A percentile compares a stretch with the other conserved stretches of the same genome.
Conservation (phyloP, 2,329 filamentous ascomycete genomes). For the Paraphoma chrysanthemicola region DNA sequence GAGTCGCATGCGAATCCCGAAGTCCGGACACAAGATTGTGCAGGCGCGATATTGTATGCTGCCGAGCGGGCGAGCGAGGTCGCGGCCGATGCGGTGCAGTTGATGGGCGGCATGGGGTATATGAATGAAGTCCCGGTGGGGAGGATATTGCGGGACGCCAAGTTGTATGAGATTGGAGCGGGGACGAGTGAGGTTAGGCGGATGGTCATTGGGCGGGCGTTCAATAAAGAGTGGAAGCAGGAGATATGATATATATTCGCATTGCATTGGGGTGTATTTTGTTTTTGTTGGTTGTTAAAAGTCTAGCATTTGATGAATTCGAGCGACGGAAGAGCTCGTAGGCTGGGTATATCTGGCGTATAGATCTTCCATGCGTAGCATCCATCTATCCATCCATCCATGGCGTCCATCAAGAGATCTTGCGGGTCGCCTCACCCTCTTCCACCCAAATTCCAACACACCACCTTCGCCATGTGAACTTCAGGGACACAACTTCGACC, state of each 20-base stretch:
- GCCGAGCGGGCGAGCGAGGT: slow-evolving; percentile 90
- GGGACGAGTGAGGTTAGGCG: slow-evolving; percentile 92
- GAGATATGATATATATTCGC: slow-evolving; percentile 14
- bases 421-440: too few species aligned
- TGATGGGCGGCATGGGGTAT: slow-evolving; percentile 94
- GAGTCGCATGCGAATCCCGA: slow-evolving; percentile 54
- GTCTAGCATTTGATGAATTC: too few species aligned
- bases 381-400: not conserved
- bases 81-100: slow-evolving; percentile 85
- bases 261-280: not conserved
- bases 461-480: too few species aligned
- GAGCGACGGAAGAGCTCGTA: too few species aligned
- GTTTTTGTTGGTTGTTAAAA: not conserved
- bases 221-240: slow-evolving; percentile 78
- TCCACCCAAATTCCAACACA: too few species aligned
- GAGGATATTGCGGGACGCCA: slow-evolving; percentile 77
- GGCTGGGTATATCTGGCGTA: too few species aligned
- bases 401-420: too few species aligned
- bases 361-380: not conserved
- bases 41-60: slow-evolving; percentile 90
- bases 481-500: slow-evolving; percentile 19
- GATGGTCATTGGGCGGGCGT: slow-evolving; percentile 92
- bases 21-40: slow-evolving; percentile 89
- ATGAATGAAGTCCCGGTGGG: slow-evolving; percentile 94
- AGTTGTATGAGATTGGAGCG: slow-evolving; percentile 94